Conservation (phyloP, 371 early-diverging fungal genomes). For the Mortierella sp. region DNA sequence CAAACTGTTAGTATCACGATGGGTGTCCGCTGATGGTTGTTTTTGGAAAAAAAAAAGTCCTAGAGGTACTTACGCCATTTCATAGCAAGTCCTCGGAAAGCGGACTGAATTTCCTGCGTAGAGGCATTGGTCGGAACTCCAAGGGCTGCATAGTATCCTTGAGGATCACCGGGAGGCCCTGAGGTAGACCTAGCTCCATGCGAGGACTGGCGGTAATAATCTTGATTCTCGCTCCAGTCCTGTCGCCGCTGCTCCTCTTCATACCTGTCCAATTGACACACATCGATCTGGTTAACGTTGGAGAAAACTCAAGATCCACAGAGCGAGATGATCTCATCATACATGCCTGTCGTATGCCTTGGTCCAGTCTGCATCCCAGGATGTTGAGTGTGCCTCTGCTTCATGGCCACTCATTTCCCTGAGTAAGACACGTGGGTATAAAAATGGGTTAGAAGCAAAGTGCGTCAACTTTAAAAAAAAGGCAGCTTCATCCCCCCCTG, state of each 20-base stretch:
- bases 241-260: slow-evolving; percentile 65
- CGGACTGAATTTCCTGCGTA: slow-evolving; percentile 68
- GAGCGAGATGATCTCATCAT: background rate
- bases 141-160: slow-evolving; percentile 61
- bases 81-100: slow-evolving; percentile 64
- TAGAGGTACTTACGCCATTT: slow-evolving; percentile 49
- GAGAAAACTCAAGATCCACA: background rate
- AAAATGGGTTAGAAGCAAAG: too few species aligned
- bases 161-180: slow-evolving; percentile 54
- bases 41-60: too few species aligned
- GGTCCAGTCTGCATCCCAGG: slow-evolving; percentile 69
- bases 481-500: background rate
- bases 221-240: slow-evolving; percentile 61
- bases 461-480: background rate
- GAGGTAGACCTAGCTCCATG: slow-evolving; percentile 25
- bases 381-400: slow-evolving; percentile 54
- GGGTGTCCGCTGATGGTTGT: too few species aligned
- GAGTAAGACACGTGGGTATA: background rate
- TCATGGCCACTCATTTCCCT: slow-evolving; percentile 60
- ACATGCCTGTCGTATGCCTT: slow-evolving; percentile 58
- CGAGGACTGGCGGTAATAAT: slow-evolving; percentile 45
- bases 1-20: too few species aligned
- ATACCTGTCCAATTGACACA: slow-evolving; percentile 32
- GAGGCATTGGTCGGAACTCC: slow-evolving; percentile 58
- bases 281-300: too few species aligned